These are phyloP conservation scores for Solanum chmielewskii DNA, from an alignment of 257 asterid species.

Conservation along the genomic window DNA sequence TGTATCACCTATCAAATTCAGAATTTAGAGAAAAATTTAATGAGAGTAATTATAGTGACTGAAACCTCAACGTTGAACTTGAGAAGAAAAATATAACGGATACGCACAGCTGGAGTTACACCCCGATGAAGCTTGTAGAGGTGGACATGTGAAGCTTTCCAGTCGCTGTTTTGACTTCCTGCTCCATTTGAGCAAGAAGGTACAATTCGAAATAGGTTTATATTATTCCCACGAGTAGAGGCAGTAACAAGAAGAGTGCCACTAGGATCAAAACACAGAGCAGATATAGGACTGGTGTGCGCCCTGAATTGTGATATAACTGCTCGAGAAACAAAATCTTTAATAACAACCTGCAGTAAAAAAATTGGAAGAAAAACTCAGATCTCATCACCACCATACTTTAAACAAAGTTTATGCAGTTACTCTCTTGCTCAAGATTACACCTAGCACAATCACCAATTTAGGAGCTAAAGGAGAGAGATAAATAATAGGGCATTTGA, in stretches of 20 bases:
- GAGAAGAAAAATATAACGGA: not conserved
- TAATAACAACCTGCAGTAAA: constrained; percentile 26
- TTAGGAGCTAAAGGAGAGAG: not conserved
- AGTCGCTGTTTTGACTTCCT: constrained; percentile 18
- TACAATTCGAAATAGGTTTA: constrained; percentile 35
- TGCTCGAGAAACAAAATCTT: constrained; percentile 26
- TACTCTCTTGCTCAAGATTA: not conserved
- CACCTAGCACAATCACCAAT: not conserved
- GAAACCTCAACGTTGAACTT: not conserved
- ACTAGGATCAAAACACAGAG: constrained; percentile 41
- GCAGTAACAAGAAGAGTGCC: constrained; percentile 48
- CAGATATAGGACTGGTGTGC: constrained; percentile 34
- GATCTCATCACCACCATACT: not conserved
- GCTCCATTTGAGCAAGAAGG: constrained; percentile 24
- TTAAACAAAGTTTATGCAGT: not conserved
- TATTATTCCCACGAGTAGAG: constrained; percentile 36
- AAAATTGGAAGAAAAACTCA: not conserved
- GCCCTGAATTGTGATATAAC: constrained; percentile 42
- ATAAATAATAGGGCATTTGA: not conserved
- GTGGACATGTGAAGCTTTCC: constrained; percentile 35
- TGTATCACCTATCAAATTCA: constrained; percentile 31
- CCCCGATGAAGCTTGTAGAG: constrained; percentile 43
- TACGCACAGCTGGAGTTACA: constrained; percentile 42
- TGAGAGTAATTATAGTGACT: not conserved
- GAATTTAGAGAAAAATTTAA: not conserved